Evolutionary conservation across 441 rosid species (phyloP).

Genomic region (Arabidopsis hybrid): DNA sequence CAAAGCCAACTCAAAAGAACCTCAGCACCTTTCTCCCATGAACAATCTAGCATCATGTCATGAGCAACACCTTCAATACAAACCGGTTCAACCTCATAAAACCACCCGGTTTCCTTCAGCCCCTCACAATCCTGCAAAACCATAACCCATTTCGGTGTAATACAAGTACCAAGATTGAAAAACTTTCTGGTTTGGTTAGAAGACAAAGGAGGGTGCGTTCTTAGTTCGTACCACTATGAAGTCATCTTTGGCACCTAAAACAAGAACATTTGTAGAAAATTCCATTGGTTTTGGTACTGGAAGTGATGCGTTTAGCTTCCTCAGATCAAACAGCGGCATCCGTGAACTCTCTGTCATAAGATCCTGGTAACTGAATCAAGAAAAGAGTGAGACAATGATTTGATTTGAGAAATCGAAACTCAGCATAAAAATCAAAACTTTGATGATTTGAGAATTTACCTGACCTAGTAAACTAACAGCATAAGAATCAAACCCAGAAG

Average conservation of each 20-base stretch:
- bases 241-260: constrained; percentile 81
- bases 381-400: not conserved
- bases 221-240: constrained; percentile 80
- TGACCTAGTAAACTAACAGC: constrained; percentile 88
- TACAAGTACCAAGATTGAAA: constrained; percentile 7
- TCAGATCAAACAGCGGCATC: constrained; percentile 80
- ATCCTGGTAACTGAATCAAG: constrained; percentile 71
- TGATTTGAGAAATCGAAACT: too few species aligned
- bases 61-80: constrained; percentile 65
- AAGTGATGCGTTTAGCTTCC: constrained; percentile 86
- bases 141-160: not conserved
- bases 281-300: constrained; percentile 73
- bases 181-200: not conserved
- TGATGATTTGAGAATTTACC: constrained; percentile 46
- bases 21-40: constrained; percentile 77
- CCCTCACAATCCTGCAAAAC: constrained; percentile 66
- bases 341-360: constrained; percentile 85
- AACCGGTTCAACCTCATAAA: constrained; percentile 64
- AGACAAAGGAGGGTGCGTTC: not conserved
- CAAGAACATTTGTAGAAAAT: constrained; percentile 58
- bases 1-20: constrained; percentile 65
- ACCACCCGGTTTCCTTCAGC: constrained; percentile 67
- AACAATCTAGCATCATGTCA: constrained; percentile 89
- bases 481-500: constrained; percentile 78
- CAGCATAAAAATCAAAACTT: not conserved